These are phyloP conservation scores for Phytophthora sansomeana DNA, from an alignment of 352 stramenopile genomes.

Conservation along the genomic window DNA sequence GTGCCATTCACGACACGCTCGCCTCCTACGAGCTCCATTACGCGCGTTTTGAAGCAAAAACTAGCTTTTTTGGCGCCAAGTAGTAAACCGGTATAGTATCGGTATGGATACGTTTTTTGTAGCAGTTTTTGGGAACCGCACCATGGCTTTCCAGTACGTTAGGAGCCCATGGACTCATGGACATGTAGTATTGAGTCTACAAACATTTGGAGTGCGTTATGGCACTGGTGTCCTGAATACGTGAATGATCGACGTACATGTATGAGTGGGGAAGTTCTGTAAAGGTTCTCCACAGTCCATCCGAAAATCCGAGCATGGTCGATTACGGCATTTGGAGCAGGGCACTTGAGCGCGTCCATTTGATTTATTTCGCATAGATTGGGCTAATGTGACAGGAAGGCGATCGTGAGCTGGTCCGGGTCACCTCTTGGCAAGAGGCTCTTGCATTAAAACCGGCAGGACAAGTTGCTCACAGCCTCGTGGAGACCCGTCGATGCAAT, in stretches of 20 bases:
- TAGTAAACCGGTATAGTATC: neutral
- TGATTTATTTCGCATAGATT: slow-evolving; percentile 1
- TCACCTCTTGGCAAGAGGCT: no score
- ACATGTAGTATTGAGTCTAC: no score
- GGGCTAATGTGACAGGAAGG: slow-evolving; percentile 6
- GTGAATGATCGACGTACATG: no score
- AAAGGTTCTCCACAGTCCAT: neutral
- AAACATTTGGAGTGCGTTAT: no score
- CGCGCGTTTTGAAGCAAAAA: neutral
- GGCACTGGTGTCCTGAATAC: no score
- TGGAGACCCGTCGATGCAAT: neutral
- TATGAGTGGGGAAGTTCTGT: neutral
- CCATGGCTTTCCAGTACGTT: no score
- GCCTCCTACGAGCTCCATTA: slow-evolving; percentile 36
- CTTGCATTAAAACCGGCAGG: neutral
- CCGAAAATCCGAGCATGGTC: neutral
- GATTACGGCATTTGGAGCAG: neutral
- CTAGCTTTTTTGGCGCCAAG: neutral
- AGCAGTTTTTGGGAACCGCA: neutral
- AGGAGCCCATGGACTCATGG: no score
- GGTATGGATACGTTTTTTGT: neutral
- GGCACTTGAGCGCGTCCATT: neutral
- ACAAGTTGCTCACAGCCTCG: neutral
- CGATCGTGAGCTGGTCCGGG: neutral
- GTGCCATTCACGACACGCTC: slow-evolving; percentile 43